phyloP scores from a whole-genome alignment of 176 grass and related monocot genomes.

The Chloris gayana region DNA sequence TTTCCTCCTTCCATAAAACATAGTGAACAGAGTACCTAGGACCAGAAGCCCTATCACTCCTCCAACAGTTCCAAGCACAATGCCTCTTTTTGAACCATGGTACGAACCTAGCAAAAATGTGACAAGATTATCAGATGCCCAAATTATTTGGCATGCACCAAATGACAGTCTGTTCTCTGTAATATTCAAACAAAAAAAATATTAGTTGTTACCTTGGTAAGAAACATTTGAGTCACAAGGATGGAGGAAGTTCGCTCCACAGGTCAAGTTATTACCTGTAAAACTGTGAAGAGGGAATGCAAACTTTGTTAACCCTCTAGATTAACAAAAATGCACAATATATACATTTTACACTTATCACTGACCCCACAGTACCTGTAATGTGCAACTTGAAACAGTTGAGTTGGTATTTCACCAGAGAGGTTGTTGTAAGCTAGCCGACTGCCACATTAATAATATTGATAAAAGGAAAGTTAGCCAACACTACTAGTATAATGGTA shows the following conservation, averaged over 20 bases:
- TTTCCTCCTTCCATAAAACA: slow-evolving; percentile 77
- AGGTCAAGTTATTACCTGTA: slow-evolving; percentile 87
- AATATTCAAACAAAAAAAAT: slow-evolving; percentile 26
- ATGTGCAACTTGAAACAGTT: slow-evolving; percentile 84
- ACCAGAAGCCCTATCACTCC: slow-evolving; percentile 63
- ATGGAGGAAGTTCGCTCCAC: slow-evolving; percentile 70
- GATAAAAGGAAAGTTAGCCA: slow-evolving; percentile 30
- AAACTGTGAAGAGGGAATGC: slow-evolving; percentile 66
- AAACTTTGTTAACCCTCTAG: slow-evolving; percentile 46
- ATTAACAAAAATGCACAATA: neutral
- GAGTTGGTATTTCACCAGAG: slow-evolving; percentile 77
- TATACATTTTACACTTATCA: slow-evolving; percentile 12
- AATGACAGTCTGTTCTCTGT: neutral
- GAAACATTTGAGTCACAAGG: slow-evolving; percentile 71
- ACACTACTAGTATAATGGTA: too few relatives aligned
- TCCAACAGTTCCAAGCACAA: slow-evolving; percentile 81
- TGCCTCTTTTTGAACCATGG: slow-evolving; percentile 64
- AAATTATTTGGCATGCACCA: slow-evolving; percentile 5
- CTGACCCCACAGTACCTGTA: slow-evolving; percentile 76
- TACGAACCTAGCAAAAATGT: slow-evolving; percentile 64
- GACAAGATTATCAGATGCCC: slow-evolving; percentile 9
- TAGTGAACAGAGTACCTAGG: slow-evolving; percentile 62
- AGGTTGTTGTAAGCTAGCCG: slow-evolving; percentile 88
- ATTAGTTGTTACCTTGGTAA: slow-evolving; percentile 62
- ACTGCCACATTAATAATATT: slow-evolving; percentile 47